These are phyloP conservation scores for Lolium perenne DNA, from an alignment of 176 grass and related monocot species.

Conservation along the genomic window DNA sequence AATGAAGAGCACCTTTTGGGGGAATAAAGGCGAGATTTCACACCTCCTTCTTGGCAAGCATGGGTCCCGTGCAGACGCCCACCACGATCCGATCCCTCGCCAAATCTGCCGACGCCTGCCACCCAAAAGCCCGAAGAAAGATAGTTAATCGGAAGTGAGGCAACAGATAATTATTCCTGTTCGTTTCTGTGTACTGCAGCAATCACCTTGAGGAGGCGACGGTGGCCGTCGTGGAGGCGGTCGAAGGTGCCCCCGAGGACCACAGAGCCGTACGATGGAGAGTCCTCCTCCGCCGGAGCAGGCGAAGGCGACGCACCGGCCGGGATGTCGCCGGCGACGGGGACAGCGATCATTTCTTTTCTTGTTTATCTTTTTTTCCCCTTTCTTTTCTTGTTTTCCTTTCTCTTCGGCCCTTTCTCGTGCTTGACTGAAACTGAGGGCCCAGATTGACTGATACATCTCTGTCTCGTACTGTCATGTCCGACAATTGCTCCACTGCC, in stretches of 20 bases:
- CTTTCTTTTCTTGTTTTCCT: neutral
- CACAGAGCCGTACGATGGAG: constrained; percentile 40
- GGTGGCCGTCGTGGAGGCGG: constrained; percentile 75
- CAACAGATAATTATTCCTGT: neutral
- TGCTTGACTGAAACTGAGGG: neutral
- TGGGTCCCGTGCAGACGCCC: constrained; percentile 67
- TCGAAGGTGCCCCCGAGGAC: constrained; percentile 77
- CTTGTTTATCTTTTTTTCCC: neutral
- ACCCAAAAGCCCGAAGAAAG: neutral
- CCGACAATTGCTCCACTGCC: too few relatives aligned
- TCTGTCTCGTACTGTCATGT: too few relatives aligned
- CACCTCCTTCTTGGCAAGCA: constrained; percentile 74
- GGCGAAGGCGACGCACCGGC: constrained; percentile 12
- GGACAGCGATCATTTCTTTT: constrained; percentile 42
- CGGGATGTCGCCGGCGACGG: constrained; percentile 4
- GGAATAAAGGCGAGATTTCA: constrained; percentile 16
- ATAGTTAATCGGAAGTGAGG: constrained; percentile 20
- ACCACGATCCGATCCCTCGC: constrained; percentile 59
- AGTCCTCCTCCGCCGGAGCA: neutral
- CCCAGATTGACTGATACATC: constrained; percentile 24
- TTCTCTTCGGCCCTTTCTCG: neutral
- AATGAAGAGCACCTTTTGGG: neutral
- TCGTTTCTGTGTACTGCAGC: neutral
- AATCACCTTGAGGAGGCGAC: constrained; percentile 65
- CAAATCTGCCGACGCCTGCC: constrained; percentile 61